Conservation (phyloP, 1,284 basidiomycete genomes). For the Schizophyllum commune region DNA sequence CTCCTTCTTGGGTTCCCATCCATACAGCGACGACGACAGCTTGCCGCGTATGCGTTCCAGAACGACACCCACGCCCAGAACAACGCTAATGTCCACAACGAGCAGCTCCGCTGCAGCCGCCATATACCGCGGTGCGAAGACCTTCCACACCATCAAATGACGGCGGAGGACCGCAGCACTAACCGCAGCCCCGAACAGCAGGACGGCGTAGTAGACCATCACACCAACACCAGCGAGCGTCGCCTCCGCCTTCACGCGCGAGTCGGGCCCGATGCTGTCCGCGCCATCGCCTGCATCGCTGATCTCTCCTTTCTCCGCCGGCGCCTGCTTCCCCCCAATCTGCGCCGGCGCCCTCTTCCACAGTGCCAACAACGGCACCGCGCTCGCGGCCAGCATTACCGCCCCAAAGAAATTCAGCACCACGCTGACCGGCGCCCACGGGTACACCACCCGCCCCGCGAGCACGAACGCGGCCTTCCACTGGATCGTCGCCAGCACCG, state of each 20-base stretch:
- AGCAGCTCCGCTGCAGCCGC: constrained; percentile 48
- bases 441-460: constrained; percentile 61
- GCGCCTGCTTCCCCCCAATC: neutral
- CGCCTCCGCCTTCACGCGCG: constrained; percentile 27
- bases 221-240: constrained; percentile 53
- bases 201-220: constrained; percentile 59
- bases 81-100: constrained; percentile 47
- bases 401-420: constrained; percentile 78
- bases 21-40: neutral
- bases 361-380: constrained; percentile 66
- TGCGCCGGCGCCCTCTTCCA: constrained; percentile 80
- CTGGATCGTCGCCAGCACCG: constrained; percentile 84
- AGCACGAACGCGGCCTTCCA: constrained; percentile 93
- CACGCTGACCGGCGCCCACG: constrained; percentile 75
- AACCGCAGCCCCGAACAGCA: constrained; percentile 66
- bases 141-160: constrained; percentile 99
- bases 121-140: constrained; percentile 96
- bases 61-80: constrained; percentile 40
- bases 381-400: constrained; percentile 55
- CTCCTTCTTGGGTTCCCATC: neutral
- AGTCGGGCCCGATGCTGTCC: no score
- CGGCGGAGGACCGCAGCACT: constrained; percentile 75
- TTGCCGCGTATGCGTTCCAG: constrained; percentile 18
- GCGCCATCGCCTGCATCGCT: no score
- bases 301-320: no score